These are phyloP conservation scores for Capsicum baccatum DNA, from an alignment of 257 asterid genomes.

Conservation along the genomic window DNA sequence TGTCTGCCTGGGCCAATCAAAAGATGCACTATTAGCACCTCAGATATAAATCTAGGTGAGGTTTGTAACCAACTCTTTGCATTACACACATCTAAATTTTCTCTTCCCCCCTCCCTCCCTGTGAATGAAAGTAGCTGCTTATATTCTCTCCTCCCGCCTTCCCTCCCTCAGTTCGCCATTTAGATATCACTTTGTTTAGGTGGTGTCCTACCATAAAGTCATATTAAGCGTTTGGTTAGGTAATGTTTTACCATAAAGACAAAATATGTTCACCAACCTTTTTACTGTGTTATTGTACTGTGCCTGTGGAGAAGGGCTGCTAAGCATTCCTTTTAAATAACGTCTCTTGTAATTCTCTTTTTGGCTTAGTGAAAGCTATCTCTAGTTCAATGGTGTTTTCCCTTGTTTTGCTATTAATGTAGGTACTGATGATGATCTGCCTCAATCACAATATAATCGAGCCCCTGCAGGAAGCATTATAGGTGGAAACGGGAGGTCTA, in stretches of 20 bases:
- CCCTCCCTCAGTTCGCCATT: neutral
- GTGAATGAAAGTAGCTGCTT: too few relatives aligned
- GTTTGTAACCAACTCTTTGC: slow-evolving; percentile 23
- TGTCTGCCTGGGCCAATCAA: slow-evolving; percentile 26
- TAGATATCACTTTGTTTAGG: neutral
- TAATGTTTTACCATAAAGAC: neutral
- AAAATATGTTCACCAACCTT: neutral
- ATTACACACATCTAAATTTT: slow-evolving; percentile 9
- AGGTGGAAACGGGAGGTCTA: slow-evolving; percentile 58
- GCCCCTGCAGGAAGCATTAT: slow-evolving; percentile 50
- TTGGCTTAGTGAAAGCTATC: neutral
- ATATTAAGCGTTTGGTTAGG: neutral
- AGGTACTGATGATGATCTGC: slow-evolving; percentile 66
- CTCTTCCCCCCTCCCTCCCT: neutral
- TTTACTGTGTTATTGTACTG: neutral
- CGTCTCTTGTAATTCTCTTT: neutral
- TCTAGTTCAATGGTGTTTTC: slow-evolving; percentile 1
- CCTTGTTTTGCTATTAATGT: slow-evolving; percentile 34
- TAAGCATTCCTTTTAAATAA: slow-evolving; percentile 10
- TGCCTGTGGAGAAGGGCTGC: neutral
- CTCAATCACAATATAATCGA: slow-evolving; percentile 51
- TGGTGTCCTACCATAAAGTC: neutral
- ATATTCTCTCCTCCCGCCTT: neutral
- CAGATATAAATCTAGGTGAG: slow-evolving; percentile 21
- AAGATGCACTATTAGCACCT: slow-evolving; percentile 22